phyloP scores from a whole-genome alignment of 257 asterid genomes.

The Salvia splendens region DNA sequence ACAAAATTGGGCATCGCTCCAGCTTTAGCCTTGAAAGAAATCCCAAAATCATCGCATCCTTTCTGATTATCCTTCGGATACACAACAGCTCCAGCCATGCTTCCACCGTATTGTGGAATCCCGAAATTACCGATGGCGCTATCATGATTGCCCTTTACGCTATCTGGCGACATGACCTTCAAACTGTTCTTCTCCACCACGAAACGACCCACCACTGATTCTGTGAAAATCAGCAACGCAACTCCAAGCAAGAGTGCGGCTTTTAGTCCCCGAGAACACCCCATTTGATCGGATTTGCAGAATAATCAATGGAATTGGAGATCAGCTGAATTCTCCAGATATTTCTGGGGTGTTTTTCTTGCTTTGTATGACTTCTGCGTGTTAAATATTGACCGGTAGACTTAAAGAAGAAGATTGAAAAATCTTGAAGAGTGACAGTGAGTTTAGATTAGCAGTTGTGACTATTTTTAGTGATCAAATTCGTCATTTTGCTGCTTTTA shows the following conservation, averaged over 20 bases:
- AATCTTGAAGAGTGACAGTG: constrained; percentile 12
- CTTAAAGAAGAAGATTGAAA: constrained; percentile 19
- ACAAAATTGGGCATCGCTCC: constrained; percentile 87
- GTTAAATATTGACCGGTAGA: constrained; percentile 13
- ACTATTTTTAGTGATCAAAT: constrained; percentile 1
- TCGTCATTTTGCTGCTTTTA: constrained; percentile 18
- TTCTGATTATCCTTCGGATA: constrained; percentile 70
- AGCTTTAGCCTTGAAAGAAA: constrained; percentile 68
- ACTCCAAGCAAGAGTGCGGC: constrained; percentile 48
- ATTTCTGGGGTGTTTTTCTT: background rate
- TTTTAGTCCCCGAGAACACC: constrained; percentile 38
- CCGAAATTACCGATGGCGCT: constrained; percentile 96
- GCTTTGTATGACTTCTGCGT: constrained; percentile 13
- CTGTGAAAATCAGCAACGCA: constrained; percentile 44
- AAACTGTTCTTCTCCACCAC: constrained; percentile 96
- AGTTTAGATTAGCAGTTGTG: constrained; percentile 12
- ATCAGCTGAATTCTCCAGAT: background rate
- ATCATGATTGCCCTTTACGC: constrained; percentile 69
- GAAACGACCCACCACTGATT: constrained; percentile 61
- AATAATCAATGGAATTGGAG: constrained; percentile 22
- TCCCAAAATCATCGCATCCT: constrained; percentile 72
- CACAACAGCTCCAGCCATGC: constrained; percentile 82
- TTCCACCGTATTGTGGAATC: constrained; percentile 92
- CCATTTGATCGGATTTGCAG: constrained; percentile 49
- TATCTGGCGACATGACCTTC: constrained; percentile 82